These are phyloP conservation scores for Mycena crocata DNA, from an alignment of 768 basidiomycete genomes.

Conservation along the genomic window DNA sequence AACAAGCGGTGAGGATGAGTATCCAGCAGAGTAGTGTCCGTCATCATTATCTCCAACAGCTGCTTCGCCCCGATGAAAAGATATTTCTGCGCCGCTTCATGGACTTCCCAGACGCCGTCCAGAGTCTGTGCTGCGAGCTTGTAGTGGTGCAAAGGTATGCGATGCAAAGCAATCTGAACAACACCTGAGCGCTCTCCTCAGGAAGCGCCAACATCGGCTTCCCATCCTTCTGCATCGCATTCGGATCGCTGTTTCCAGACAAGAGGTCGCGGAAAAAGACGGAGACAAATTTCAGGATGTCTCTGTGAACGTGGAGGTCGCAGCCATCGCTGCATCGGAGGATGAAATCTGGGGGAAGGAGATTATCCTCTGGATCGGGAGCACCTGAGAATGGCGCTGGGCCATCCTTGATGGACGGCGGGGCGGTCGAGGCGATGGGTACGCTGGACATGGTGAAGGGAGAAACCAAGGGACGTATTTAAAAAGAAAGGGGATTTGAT, in stretches of 20 bases:
- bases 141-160: conserved; percentile 6
- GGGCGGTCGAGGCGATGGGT: neutral
- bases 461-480: too few species aligned
- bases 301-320: conserved; percentile 6
- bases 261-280: conserved; percentile 5
- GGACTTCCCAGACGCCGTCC: neutral
- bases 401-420: neutral
- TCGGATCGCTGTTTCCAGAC: neutral
- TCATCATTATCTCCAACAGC: too few species aligned
- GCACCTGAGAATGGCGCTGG: neutral
- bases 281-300: neutral
- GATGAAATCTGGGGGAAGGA: neutral
- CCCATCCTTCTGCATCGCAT: neutral
- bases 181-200: neutral
- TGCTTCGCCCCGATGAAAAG: neutral
- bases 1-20: conserved; percentile 4
- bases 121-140: neutral
- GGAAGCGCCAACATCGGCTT: neutral
- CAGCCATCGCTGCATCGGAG: conserved; percentile 11
- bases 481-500: too few species aligned
- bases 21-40: neutral
- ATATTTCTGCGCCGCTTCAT: conserved; percentile 17
- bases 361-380: neutral
- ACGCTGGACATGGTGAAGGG: too few species aligned
- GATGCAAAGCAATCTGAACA: neutral